A percentile compares a stretch with the other conserved stretches of the same genome.
phyloP scores from a whole-genome alignment of 2,329 filamentous ascomycete species.

The Berkeleyomyces basicola region DNA sequence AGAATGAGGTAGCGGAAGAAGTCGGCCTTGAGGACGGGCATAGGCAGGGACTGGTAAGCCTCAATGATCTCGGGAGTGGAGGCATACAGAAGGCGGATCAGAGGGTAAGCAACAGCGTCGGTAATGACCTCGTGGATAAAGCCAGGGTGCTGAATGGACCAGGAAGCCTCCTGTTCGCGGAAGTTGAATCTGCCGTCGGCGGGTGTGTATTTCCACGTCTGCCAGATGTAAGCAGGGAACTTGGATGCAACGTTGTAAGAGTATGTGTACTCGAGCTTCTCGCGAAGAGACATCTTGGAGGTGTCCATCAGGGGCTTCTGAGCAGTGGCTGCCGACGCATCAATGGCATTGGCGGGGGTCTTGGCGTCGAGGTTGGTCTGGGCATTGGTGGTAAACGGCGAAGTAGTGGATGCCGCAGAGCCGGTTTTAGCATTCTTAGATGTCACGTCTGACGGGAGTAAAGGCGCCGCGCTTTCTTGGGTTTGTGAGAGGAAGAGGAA shows the following conservation, averaged over 20 bases:
- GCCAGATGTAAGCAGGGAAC: conserved; percentile 97
- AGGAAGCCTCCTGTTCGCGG: conserved; percentile 71
- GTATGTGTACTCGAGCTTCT: conserved; percentile 82
- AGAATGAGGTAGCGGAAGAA: conserved; percentile 62
- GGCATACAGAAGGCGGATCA: conserved; percentile 76
- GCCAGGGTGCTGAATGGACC: conserved; percentile 71
- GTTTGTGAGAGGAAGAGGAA: conserved; percentile 53
- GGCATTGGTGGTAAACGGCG: conserved; percentile 6
- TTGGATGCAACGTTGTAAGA: conserved; percentile 78
- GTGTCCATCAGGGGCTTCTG: conserved; percentile 55
- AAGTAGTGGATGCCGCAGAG: conserved; percentile 13
- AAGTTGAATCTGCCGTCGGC: conserved; percentile 63
- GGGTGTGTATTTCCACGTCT: conserved; percentile 89
- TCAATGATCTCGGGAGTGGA: conserved; percentile 63
- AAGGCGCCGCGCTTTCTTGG: conserved; percentile 22
- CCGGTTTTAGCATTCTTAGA: conserved; percentile 16
- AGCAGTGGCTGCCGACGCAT: conserved; percentile 14
- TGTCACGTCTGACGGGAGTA: conserved; percentile 18
- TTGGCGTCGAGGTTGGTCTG: background rate
- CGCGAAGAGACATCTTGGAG: conserved; percentile 52
- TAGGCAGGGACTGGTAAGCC: conserved; percentile 55
- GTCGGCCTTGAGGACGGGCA: conserved; percentile 63
- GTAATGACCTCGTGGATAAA: conserved; percentile 96
- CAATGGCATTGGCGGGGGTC: conserved; percentile 15
- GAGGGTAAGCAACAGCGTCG: conserved; percentile 66